A percentile compares a stretch with the other conserved stretches of the same genome.
phyloP scores from a whole-genome alignment of 106 monocot species.

The Gastrodia elata region DNA sequence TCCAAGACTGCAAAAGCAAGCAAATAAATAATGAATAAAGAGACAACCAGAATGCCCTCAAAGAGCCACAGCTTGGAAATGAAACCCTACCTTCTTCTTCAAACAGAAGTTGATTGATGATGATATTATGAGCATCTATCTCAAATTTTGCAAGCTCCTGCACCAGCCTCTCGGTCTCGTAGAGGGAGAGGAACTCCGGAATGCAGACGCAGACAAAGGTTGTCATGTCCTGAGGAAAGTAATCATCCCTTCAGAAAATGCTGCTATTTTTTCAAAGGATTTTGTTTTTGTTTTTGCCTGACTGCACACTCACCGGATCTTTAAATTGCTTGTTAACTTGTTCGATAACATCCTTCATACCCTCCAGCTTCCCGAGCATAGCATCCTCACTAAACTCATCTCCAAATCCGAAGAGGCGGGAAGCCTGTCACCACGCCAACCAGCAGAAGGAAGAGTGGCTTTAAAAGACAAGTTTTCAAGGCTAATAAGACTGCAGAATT shows the following conservation, averaged over 20 bases:
- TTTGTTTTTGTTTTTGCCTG: background rate
- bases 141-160: slow-evolving; percentile 63
- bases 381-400: slow-evolving; percentile 91
- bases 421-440: slow-evolving; percentile 35
- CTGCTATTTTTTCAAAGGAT: background rate
- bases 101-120: slow-evolving; percentile 66
- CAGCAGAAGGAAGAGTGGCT: no score
- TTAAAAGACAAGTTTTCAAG: no score
- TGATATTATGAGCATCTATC: slow-evolving; percentile 64
- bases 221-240: slow-evolving; percentile 35
- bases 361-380: slow-evolving; percentile 77
- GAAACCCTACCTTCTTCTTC: slow-evolving; percentile 43
- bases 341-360: slow-evolving; percentile 92
- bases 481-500: no score
- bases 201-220: slow-evolving; percentile 67
- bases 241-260: background rate
- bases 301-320: slow-evolving; percentile 54
- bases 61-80: background rate
- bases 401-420: slow-evolving; percentile 81
- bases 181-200: slow-evolving; percentile 62
- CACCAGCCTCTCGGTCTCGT: slow-evolving; percentile 59
- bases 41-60: background rate
- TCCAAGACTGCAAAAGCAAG: slow-evolving; percentile 39
- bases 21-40: background rate
- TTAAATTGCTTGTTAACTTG: slow-evolving; percentile 97